Conservation (phyloP, 345 rosid species). For the Linum trigynum region DNA sequence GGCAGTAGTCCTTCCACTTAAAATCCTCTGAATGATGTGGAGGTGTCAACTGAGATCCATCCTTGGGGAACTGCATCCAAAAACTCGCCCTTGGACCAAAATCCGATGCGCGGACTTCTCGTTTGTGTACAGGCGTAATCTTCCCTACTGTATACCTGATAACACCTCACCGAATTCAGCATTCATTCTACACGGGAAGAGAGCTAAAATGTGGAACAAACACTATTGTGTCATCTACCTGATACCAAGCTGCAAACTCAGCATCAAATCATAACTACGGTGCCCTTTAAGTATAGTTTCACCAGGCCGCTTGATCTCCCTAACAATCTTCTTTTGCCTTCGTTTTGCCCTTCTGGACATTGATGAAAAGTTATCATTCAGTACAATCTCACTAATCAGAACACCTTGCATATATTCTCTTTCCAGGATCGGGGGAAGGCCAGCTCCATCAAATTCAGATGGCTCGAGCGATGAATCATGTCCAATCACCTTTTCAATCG, state of each 20-base stretch:
- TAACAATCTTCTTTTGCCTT: constrained; percentile 54
- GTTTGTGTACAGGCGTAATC: constrained; percentile 85
- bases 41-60: constrained; percentile 84
- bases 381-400: constrained; percentile 78
- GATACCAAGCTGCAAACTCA: constrained; percentile 91
- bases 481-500: constrained; percentile 89
- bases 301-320: constrained; percentile 84
- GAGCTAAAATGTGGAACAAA: background rate
- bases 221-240: constrained; percentile 33
- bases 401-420: constrained; percentile 98
- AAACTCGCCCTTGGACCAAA: constrained; percentile 95
- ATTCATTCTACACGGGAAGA: background rate
- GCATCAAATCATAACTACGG: constrained; percentile 94
- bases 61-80: constrained; percentile 94
- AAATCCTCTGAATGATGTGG: constrained; percentile 89
- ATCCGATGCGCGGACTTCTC: constrained; percentile 81
- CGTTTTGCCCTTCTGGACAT: constrained; percentile 70
- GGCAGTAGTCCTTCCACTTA: constrained; percentile 98
- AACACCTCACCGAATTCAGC: constrained; percentile 16
- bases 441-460: constrained; percentile 34
- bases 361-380: constrained; percentile 51
- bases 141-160: constrained; percentile 94
- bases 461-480: constrained; percentile 53
- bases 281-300: constrained; percentile 96
- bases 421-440: constrained; percentile 56